Evolutionary conservation across 2,329 filamentous ascomycete species (phyloP), one percentile per base, ranked within the genome.

Genomic region (Alternaria sp.): DNA sequence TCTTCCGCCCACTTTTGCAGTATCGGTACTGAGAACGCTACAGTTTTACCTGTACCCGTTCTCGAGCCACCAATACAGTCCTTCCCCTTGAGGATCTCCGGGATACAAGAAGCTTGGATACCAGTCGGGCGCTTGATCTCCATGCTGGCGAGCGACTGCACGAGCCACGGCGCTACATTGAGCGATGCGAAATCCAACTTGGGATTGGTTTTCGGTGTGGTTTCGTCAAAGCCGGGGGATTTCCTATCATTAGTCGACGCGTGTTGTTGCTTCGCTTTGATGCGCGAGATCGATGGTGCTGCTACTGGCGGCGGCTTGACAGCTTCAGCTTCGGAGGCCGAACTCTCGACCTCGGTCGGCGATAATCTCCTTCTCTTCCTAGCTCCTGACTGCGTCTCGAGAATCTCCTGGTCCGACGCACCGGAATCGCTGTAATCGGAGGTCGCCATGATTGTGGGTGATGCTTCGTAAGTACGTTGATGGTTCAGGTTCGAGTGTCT

Each of bases 31-130:
- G 94, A 91, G 78, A 99, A 99, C 1, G 95, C 93, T 41, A 98
- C 89, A 3, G 95, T 99, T 81, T 99, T 99, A 79, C 95, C 95
- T 11, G 94, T 97, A 82, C 95, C 95, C 0, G 95, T 99, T 62
- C 93, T 86, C 73, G 92, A 96, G 36, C 93, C 93, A 73, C 95
- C 95, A 69, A 99, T 97, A 74, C 72, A 97, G 79, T 99, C 93
- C 69, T 91, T 86, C 5, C 95, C 95, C 68, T 92, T 89, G 33
- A 99, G 78, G 59, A 98, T 97, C 75, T 95, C 90, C 1, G 94
- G 93, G 71, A 99, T 98, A 74, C 92, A 96, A 51, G 88, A 89
- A 71, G 90, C 92, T 71, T 99, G 95, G 81, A 99, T 98, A 14
- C 90, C 90, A 0, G 95, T 99, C 0, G 95, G 95, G 56, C 89